A percentile compares a stretch with the other conserved stretches of the same genome.
phyloP scores from a whole-genome alignment of 805 yeast genomes.

The Yamadazyma paraphyllophila region DNA sequence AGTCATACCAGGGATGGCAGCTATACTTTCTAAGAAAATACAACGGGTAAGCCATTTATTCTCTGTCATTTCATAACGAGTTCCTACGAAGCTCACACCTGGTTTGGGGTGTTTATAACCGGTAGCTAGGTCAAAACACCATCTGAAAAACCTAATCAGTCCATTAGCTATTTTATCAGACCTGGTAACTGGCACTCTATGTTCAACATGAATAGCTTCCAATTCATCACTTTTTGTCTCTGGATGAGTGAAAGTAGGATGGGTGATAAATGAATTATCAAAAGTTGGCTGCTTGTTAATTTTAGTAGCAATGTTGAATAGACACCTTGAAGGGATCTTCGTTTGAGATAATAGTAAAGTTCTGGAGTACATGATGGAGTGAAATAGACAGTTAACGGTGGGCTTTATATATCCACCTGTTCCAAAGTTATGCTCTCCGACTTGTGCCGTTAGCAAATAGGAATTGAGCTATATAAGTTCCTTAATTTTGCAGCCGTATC shows the following conservation, averaged over 20 bases:
- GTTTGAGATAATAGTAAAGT: not conserved
- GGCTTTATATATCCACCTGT: too few relatives aligned
- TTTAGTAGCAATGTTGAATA: slow-evolving; percentile 26
- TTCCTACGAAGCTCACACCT: slow-evolving; percentile 30
- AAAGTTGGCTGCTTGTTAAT: slow-evolving; percentile 19
- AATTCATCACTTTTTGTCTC: slow-evolving; percentile 29
- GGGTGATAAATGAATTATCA: slow-evolving; percentile 37
- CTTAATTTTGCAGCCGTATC: not conserved
- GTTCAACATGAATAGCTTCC: slow-evolving; percentile 45
- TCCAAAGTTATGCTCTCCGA: not conserved
- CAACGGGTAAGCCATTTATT: slow-evolving; percentile 62
- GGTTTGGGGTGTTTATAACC: slow-evolving; percentile 59
- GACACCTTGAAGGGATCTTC: slow-evolving; percentile 1
- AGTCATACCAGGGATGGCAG: slow-evolving; percentile 80
- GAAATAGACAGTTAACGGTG: too few relatives aligned
- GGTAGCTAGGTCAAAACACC: slow-evolving; percentile 58
- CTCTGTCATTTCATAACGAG: slow-evolving; percentile 54
- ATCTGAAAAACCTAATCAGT: slow-evolving; percentile 45
- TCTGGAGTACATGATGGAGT: not conserved
- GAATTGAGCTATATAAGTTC: not conserved
- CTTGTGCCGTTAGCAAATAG: not conserved
- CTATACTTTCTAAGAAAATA: slow-evolving; percentile 66
- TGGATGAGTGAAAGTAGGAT: slow-evolving; percentile 40
- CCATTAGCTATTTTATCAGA: slow-evolving; percentile 54
- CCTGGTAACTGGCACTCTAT: slow-evolving; percentile 45